Evolutionary conservation across 257 asterid species (phyloP), one percentile per base, ranked within the genome.

Genomic region (Mentha longifolia): DNA sequence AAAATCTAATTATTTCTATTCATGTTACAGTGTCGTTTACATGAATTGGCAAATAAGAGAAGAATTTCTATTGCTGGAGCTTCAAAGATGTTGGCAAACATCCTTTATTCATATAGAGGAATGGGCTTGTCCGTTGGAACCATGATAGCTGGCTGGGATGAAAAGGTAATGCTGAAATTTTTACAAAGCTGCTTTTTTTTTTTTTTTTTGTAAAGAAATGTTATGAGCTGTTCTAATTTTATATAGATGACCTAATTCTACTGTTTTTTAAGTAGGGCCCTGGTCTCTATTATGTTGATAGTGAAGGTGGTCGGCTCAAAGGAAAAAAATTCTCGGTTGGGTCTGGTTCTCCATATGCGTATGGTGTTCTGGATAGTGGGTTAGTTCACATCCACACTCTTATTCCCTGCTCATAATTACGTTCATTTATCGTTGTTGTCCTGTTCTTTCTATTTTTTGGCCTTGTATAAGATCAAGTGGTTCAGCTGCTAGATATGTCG

Each of bases 141-240:
- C 30, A 94, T 91, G 99, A 94, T 94, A 51, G 98, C 98, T 55
- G 99, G 99, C 63, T 94, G 97, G 97, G 99, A 94, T 79, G 99
- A 94, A 77, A 14, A 84, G 98, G 99, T 94, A 85, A 19, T 30
- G 55, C 17, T 62, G 61, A 31, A 3, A 31, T 31, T 31, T 31
- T 3, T 5, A 2, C 35, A 31, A 31, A n/a, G n/a, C n/a, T n/a
- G 35, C 35, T 31, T 3, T 31, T 31, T 5, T 5, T 5, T 31
- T 31, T 31, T 31, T 5, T 2, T 31, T 39, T 39, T 7, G 45
- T 39, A 31, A 31, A 31, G 45, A 68, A 51, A n/a, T 56, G 33
- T 62, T 45, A 71, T 28, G 16, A 41, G 42, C 28, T 68, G 22
- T 39, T 47, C 39, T 39, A 59, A 17, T 45, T 31, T 42, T n/a